These are phyloP conservation scores for Umbelopsis sp. DNA, from an alignment of 192 early-diverging fungal species.

Conservation along the genomic window DNA sequence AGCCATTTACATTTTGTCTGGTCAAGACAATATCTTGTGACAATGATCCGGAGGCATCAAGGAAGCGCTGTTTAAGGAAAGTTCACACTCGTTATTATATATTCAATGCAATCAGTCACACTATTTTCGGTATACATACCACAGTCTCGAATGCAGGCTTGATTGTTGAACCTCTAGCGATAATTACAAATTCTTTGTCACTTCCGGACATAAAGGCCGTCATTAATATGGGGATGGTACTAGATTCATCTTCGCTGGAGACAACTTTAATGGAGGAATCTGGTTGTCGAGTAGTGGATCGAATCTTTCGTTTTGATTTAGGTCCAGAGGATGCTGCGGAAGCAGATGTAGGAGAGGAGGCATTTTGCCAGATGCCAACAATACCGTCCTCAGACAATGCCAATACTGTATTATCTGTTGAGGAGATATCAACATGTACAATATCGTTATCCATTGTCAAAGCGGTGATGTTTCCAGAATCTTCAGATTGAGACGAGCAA, in stretches of 20 bases:
- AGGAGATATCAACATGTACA: slow-evolving; percentile 46
- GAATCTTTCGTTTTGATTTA: slow-evolving; percentile 44
- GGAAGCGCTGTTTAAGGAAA: slow-evolving; percentile 25
- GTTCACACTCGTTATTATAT: slow-evolving; percentile 27
- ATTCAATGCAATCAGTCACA: slow-evolving; percentile 31
- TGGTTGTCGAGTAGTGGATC: slow-evolving; percentile 44
- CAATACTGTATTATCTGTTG: slow-evolving; percentile 41
- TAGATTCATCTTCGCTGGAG: slow-evolving; percentile 32
- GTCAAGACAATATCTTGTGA: slow-evolving; percentile 24
- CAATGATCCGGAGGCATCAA: slow-evolving; percentile 14
- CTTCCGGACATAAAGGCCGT: slow-evolving; percentile 44
- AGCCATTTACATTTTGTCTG: slow-evolving; percentile 40
- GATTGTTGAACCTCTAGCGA: slow-evolving; percentile 52
- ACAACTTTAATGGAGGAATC: slow-evolving; percentile 49
- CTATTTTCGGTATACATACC: slow-evolving; percentile 39
- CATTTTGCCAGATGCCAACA: slow-evolving; percentile 54
- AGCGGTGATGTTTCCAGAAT: slow-evolving; percentile 45
- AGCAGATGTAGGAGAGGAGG: slow-evolving; percentile 33
- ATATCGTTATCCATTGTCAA: slow-evolving; percentile 53
- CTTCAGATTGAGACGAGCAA: slow-evolving; percentile 36
- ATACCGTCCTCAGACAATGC: slow-evolving; percentile 57
- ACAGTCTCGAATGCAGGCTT: slow-evolving; percentile 58
- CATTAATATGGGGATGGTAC: slow-evolving; percentile 46
- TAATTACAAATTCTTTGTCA: slow-evolving; percentile 33
- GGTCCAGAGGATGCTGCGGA: slow-evolving; percentile 21